phyloP scores from a whole-genome alignment of 208 protist species.

The Balamuthia mandrillaris region DNA sequence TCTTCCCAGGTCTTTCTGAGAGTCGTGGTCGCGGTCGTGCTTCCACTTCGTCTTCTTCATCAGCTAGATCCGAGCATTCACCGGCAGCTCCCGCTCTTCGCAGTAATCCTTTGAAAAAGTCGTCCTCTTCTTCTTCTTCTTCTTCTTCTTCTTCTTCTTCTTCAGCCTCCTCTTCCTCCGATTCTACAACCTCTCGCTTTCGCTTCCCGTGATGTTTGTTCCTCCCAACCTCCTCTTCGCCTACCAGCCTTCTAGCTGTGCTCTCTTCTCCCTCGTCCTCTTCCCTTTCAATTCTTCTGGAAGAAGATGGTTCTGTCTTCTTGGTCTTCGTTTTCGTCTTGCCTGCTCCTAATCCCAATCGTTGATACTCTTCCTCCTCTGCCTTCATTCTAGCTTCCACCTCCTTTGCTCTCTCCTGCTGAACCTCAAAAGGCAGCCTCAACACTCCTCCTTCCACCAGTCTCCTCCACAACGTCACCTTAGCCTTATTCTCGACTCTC shows the following conservation, averaged over 20 bases:
- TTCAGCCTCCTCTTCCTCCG: not conserved
- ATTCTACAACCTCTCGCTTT: not conserved
- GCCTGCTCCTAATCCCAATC: not conserved
- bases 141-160: not conserved
- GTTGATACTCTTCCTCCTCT: not conserved
- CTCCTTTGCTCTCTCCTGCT: not conserved
- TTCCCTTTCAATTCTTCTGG: not conserved
- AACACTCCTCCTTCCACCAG: not conserved
- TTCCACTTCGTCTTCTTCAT: too few relatives aligned
- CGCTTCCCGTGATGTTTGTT: not conserved
- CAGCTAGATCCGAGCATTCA: too few relatives aligned
- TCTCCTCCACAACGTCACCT: not conserved
- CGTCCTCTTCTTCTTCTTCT: not conserved
- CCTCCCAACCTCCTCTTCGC: not conserved
- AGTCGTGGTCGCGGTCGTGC: too few relatives aligned
- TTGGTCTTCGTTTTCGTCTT: not conserved
- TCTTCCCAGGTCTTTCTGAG: too few relatives aligned
- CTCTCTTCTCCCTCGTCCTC: not conserved
- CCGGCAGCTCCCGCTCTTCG: too few relatives aligned
- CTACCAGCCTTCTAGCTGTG: not conserved
- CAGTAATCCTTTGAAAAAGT: too few relatives aligned
- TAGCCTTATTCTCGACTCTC: not conserved
- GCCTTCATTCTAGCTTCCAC: not conserved
- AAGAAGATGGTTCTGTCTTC: not conserved
- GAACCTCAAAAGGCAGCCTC: not conserved